A percentile compares a stretch with the other conserved stretches of the same genome.
phyloP scores from a whole-genome alignment of 1,139 yeast species.

The Saccharomyces hybrid region DNA sequence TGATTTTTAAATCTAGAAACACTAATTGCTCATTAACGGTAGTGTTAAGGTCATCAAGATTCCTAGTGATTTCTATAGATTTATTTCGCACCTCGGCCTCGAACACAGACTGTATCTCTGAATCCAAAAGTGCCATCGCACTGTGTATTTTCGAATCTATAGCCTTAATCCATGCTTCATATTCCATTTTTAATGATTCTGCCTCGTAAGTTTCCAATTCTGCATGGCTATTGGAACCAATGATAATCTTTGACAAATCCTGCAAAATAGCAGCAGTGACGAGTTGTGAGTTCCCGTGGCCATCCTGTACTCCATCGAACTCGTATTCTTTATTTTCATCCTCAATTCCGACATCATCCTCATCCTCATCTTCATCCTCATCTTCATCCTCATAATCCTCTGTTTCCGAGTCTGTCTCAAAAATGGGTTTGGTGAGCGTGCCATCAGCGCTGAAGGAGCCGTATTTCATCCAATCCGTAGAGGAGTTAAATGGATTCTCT shows the following conservation, averaged over 20 bases:
- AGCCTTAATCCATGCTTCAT: conserved; percentile 9
- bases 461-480: conserved; percentile 4
- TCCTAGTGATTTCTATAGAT: background rate
- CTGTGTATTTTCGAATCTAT: background rate
- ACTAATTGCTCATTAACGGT: background rate
- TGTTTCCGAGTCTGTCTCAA: conserved; percentile 2
- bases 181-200: conserved; percentile 5
- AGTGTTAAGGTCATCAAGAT: background rate
- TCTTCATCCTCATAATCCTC: conserved; percentile 4
- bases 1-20: conserved; percentile 24
- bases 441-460: background rate
- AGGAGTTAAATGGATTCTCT: conserved; percentile 4
- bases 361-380: conserved; percentile 7
- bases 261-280: background rate
- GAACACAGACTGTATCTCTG: background rate
- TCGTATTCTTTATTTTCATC: conserved; percentile 6
- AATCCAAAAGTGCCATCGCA: background rate
- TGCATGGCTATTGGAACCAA: background rate
- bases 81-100: background rate
- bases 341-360: conserved; percentile 9
- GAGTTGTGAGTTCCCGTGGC: background rate
- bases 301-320: conserved; percentile 7
- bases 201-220: background rate
- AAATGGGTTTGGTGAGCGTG: conserved; percentile 5
- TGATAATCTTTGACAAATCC: background rate